These are phyloP conservation scores for Proteromonas lacertae DNA, from an alignment of 352 stramenopile genomes.

Conservation along the genomic window DNA sequence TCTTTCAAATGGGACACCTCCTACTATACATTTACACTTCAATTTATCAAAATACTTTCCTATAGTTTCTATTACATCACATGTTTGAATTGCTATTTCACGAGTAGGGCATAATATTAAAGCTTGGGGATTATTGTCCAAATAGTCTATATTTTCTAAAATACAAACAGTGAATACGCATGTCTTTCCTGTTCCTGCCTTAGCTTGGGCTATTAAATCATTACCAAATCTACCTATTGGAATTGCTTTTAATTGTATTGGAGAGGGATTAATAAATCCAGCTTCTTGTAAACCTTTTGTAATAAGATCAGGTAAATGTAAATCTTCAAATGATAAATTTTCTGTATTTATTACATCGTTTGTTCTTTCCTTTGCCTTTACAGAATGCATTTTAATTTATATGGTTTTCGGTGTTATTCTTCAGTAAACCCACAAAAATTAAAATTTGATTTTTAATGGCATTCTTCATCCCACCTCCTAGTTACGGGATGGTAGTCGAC, in stretches of 20 bases:
- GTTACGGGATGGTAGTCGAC: too few species aligned
- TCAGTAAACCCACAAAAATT: too few species aligned
- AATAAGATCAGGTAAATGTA: too few species aligned
- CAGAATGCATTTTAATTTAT: too few species aligned
- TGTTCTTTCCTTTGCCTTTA: too few species aligned
- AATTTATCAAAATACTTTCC: too few species aligned
- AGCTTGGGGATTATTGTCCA: constrained; percentile 76
- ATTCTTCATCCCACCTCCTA: too few species aligned
- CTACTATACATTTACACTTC: constrained; percentile 49
- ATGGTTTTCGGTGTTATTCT: too few species aligned
- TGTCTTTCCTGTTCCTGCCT: constrained; percentile 46
- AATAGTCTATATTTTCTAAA: constrained; percentile 88
- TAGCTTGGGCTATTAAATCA: constrained; percentile 81
- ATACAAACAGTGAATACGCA: constrained; percentile 95
- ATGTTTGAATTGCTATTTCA: constrained; percentile 93
- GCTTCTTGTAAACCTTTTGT: too few species aligned
- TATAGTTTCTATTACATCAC: constrained; percentile 74
- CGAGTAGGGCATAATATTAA: constrained; percentile 92
- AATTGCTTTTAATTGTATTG: constrained; percentile 95
- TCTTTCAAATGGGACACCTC: constrained; percentile 86
- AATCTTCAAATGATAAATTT: too few species aligned
- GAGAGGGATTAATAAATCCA: constrained; percentile 87
- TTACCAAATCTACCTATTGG: constrained; percentile 84
- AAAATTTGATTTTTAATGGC: too few species aligned
- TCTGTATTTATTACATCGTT: too few species aligned